Evolutionary conservation across 2,329 filamentous ascomycete genomes (phyloP).

Genomic region (Cercospora janseana): DNA sequence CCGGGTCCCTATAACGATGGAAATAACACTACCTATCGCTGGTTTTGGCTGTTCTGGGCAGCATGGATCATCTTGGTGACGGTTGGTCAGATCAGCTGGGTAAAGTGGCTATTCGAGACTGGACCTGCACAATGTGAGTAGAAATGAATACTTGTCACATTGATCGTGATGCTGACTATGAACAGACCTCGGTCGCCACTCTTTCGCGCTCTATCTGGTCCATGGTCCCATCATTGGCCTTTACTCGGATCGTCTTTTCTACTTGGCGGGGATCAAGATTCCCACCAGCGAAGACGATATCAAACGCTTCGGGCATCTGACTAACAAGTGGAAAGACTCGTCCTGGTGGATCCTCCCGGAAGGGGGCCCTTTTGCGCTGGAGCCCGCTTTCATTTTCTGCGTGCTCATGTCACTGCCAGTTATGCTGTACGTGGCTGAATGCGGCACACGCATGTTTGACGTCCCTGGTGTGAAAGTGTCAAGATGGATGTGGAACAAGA

Average conservation of each 20-base stretch:
- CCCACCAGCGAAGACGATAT: conserved; percentile 23
- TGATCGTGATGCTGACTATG: conserved; percentile 8
- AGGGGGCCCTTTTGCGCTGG: conserved; percentile 26
- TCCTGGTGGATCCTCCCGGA: conserved; percentile 32
- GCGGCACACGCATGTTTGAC: conserved; percentile 31
- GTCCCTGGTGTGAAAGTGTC: conserved; percentile 26
- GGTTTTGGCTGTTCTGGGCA: conserved; percentile 57
- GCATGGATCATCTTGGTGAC: conserved; percentile 39
- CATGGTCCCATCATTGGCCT: conserved; percentile 61
- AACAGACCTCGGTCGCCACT: conserved; percentile 57
- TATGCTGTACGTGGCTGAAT: conserved; percentile 31
- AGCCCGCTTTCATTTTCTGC: conserved; percentile 30
- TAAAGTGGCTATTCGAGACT: conserved; percentile 29
- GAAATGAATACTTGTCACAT: neutral
- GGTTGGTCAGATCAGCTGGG: conserved; percentile 29
- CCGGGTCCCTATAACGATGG: conserved; percentile 27
- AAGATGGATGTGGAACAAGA: conserved; percentile 26
- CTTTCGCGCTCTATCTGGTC: conserved; percentile 62
- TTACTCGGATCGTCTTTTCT: conserved; percentile 50
- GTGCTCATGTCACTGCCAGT: conserved; percentile 27
- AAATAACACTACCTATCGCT: conserved; percentile 27
- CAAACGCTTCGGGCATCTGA: conserved; percentile 22
- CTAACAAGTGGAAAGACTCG: conserved; percentile 26
- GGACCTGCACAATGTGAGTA: conserved; percentile 27
- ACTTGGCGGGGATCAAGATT: conserved; percentile 30